Evolutionary conservation across 306 rosid genomes (phyloP).

Genomic region (Cucumis hystrix): DNA sequence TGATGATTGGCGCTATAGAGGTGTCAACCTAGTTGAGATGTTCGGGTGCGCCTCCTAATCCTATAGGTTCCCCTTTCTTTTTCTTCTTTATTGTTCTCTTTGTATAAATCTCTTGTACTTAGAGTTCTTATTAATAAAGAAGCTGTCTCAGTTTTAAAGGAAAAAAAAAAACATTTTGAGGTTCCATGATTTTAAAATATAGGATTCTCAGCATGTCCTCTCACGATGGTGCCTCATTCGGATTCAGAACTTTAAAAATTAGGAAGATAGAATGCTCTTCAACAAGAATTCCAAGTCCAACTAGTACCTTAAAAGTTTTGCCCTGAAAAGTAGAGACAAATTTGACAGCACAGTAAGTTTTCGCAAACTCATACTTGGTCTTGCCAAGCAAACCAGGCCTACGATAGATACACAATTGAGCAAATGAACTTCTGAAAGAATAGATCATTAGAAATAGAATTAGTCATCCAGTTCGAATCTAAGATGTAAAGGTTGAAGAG

Average conservation of each 20-base stretch:
- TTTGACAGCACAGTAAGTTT: constrained; percentile 68
- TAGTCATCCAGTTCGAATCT: constrained; percentile 2
- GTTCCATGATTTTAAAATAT: too few species aligned
- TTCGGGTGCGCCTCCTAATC: too few species aligned
- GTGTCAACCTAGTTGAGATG: too few species aligned
- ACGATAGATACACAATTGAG: constrained; percentile 17
- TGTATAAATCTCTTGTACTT: too few species aligned
- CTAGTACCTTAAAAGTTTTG: constrained; percentile 56
- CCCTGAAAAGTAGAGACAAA: constrained; percentile 41
- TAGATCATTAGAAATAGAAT: not conserved
- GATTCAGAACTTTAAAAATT: not conserved
- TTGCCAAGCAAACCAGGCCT: constrained; percentile 93
- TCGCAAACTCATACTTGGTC: constrained; percentile 64
- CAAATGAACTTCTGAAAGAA: constrained; percentile 7
- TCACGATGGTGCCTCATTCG: not conserved
- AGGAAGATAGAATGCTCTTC: not conserved
- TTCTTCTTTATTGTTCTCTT: too few species aligned
- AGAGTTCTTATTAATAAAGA: too few species aligned
- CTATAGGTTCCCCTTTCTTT: too few species aligned
- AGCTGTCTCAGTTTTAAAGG: too few species aligned
- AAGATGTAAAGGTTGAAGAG: constrained; percentile 14
- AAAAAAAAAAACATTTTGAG: too few species aligned
- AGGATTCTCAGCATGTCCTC: too few species aligned
- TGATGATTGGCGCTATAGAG: too few species aligned
- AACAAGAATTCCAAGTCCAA: not conserved